These are phyloP conservation scores for Penicillium aurantiogriseum DNA, from an alignment of 2,329 filamentous ascomycete genomes.

Conservation along the genomic window DNA sequence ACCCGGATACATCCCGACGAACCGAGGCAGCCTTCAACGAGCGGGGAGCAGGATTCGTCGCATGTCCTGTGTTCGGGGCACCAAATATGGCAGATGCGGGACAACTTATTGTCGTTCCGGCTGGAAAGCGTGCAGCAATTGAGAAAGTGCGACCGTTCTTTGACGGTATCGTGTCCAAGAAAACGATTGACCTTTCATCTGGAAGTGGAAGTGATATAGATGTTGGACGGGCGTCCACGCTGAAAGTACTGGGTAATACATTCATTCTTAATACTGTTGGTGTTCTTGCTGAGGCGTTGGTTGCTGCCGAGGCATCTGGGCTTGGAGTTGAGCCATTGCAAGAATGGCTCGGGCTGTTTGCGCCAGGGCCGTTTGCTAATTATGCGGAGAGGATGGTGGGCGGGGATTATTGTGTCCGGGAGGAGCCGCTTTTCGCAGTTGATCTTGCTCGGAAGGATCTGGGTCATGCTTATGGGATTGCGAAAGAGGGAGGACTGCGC, in stretches of 20 bases:
- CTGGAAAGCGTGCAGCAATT: slow-evolving; percentile 61
- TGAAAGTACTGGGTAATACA: slow-evolving; percentile 84
- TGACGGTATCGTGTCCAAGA: slow-evolving; percentile 64
- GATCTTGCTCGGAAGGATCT: slow-evolving; percentile 82
- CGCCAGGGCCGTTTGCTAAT: slow-evolving; percentile 70
- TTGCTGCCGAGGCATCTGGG: slow-evolving; percentile 76
- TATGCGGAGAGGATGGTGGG: slow-evolving; percentile 72
- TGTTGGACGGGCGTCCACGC: slow-evolving; percentile 64
- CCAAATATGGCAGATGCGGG: slow-evolving; percentile 57
- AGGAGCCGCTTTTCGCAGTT: slow-evolving; percentile 77
- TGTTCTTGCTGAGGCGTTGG: slow-evolving; percentile 73
- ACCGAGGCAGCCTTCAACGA: slow-evolving; percentile 57
- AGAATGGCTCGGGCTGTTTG: slow-evolving; percentile 68
- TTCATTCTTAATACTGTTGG: slow-evolving; percentile 83
- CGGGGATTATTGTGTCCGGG: slow-evolving; percentile 73
- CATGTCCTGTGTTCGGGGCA: slow-evolving; percentile 56
- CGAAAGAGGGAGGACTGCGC: slow-evolving; percentile 59
- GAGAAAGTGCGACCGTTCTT: slow-evolving; percentile 68
- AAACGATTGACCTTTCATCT: slow-evolving; percentile 19
- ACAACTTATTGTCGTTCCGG: slow-evolving; percentile 69
- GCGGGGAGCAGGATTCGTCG: slow-evolving; percentile 71
- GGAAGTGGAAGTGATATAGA: slow-evolving; percentile 61
- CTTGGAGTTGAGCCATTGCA: slow-evolving; percentile 70
- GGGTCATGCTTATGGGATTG: slow-evolving; percentile 68
- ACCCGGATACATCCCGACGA: slow-evolving; percentile 73